Evolutionary conservation across 257 asterid species (phyloP).

Genomic region (Pogostemon cablin): DNA sequence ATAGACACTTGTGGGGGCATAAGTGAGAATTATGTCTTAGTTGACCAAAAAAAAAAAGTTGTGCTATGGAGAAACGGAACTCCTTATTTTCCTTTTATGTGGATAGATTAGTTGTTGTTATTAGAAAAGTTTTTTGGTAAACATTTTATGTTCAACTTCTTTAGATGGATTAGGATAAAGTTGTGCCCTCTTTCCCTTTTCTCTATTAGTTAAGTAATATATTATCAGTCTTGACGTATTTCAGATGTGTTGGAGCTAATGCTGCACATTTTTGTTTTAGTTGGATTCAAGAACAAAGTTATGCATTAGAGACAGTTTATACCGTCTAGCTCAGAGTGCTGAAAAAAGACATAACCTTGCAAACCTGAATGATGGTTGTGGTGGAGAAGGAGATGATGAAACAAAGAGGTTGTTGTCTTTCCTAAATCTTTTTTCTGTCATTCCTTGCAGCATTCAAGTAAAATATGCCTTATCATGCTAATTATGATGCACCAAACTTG

Average conservation of each 20-base stretch:
- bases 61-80: too few relatives aligned
- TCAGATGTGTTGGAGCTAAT: not conserved
- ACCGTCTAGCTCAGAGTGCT: slow-evolving; percentile 89
- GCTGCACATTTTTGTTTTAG: slow-evolving; percentile 44
- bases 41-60: too few relatives aligned
- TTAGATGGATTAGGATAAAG: too few relatives aligned
- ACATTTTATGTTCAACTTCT: too few relatives aligned
- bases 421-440: not conserved
- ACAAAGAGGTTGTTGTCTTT: slow-evolving; percentile 34
- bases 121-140: too few relatives aligned
- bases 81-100: too few relatives aligned
- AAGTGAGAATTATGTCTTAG: too few relatives aligned
- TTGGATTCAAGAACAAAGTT: slow-evolving; percentile 79
- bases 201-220: too few relatives aligned
- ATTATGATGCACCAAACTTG: not conserved
- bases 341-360: slow-evolving; percentile 63
- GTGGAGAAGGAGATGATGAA: slow-evolving; percentile 37
- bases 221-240: too few relatives aligned
- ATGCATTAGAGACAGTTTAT: slow-evolving; percentile 89
- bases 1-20: too few relatives aligned
- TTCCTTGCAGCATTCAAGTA: not conserved
- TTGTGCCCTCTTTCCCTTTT: too few relatives aligned
- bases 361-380: slow-evolving; percentile 34
- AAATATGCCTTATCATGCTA: not conserved
- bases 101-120: too few relatives aligned